Evolutionary conservation across 2,329 filamentous ascomycete species (phyloP), one percentile per base, ranked within the genome.

Genomic region (Ceratocystis ficicola): DNA sequence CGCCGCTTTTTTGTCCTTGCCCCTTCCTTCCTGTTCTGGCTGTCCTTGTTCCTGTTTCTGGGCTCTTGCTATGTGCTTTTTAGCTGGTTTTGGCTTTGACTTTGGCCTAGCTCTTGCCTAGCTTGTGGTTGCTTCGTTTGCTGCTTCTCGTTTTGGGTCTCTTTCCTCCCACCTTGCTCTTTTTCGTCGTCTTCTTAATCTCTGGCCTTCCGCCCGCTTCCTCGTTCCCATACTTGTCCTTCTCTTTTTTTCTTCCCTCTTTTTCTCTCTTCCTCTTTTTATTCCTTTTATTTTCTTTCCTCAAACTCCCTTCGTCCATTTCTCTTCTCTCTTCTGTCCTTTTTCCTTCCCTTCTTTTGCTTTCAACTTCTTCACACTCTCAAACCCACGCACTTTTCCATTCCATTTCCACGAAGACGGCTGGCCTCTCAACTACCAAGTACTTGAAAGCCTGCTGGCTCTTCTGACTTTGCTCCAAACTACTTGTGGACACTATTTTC

Each of bases 181-280:
- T 48, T 22, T 65, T 48, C 46, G 20, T 30, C 59, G 30, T 62
- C 25, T 50, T 63, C 36, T 64, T 44, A 46, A 52, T 64, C 63
- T 64, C 63, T 57, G 46, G 22, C 61, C 61, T 63, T 63, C 46
- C 61, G 61, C 44, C 61, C 61, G 30, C 44, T 50, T 50, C 61
- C 32, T 59, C 55, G 30, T 32, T 30, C 25, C 48, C 48, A 41
- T 52, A 52, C 48, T 52, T 52, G 48, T 32, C 55, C 55, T 59
- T 30, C 55, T 59, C 55, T 71, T 68, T 69, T 72, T 70, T 69
- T 68, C 59, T 69, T 68, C 15, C 25, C 63, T 60, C 55, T 30
- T 66, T 60, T 46, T 48, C 44, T 41, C 22, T 52, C 55, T 48
- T 22, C 20, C 46, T 48, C n/a, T 48, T 22, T 48, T 25, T 52